Evolutionary conservation across 1,284 basidiomycete species (phyloP).

Genomic region (Ceratobasidium sp.): DNA sequence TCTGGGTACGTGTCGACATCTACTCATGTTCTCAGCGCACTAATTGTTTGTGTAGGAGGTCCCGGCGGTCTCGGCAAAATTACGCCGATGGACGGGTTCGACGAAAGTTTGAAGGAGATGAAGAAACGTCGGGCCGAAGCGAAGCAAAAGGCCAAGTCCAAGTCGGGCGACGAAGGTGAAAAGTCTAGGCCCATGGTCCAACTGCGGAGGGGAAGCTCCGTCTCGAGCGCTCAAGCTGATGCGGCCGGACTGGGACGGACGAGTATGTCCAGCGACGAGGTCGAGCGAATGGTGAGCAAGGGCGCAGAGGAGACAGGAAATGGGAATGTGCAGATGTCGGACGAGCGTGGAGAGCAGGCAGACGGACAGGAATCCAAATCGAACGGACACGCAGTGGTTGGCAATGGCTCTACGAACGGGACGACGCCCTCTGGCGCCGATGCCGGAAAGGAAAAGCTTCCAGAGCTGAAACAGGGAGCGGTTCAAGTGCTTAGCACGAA

Average conservation of each 20-base stretch:
- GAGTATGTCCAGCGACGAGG: conserved; percentile 16
- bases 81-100: conserved; percentile 47
- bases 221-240: conserved; percentile 10
- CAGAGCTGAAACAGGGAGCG: too few species aligned
- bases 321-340: too few species aligned
- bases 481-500: too few species aligned
- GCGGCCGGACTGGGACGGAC: not conserved
- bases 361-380: too few species aligned
- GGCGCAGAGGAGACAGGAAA: too few species aligned
- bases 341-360: too few species aligned
- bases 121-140: conserved; percentile 47
- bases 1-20: not conserved
- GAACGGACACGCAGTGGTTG: too few species aligned
- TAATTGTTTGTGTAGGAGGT: conserved; percentile 40
- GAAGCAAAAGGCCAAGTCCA: conserved; percentile 40
- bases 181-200: conserved; percentile 1
- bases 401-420: too few species aligned
- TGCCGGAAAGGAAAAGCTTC: too few species aligned
- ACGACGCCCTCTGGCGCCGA: too few species aligned
- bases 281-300: too few species aligned
- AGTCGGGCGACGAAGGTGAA: not conserved
- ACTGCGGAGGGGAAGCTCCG: not conserved
- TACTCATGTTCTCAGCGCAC: not conserved
- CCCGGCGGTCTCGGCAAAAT: conserved; percentile 49
- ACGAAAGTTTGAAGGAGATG: conserved; percentile 46